Evolutionary conservation across 1,139 yeast genomes (phyloP), one percentile per base, ranked within the genome.

Genomic region (Keqinozyma sinolaborantium): DNA sequence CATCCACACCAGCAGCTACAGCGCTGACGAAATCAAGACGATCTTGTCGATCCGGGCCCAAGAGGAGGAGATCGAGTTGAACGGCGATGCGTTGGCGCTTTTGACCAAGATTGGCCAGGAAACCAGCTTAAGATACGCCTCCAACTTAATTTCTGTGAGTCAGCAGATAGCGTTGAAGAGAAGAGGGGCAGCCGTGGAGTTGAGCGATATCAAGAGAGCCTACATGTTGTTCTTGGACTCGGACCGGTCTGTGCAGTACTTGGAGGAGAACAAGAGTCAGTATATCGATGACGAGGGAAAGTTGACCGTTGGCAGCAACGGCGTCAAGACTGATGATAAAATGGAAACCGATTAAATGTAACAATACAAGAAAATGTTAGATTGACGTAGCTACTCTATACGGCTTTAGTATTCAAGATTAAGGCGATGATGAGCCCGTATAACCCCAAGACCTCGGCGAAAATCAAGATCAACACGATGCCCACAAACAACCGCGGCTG

Each of bases 401-500:
- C 77, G 42, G 94, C 94, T 68, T 85, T 84, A 26, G 97, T 87
- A 62, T 88, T 88, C 58, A 88, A 75, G 41, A 88, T 84, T 60
- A 88, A 77, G 19, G 96, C 95, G 48, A 88, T 83, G 57, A 86
- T 92, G 68, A 92, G 79, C 48, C 97, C 98, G 60, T 92, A 92
- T 50, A 92, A 77, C 58, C 97, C 98, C 66, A 92, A 81, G 44
- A 92, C 98, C 77, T 92, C 98, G 46, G 97, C 97, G 67, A 92
- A 92, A 85, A 92, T 92, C 63, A 92, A 83, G 56, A 92, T 92
- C 67, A 84, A 78, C 58, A 90, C 90, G 85, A 92, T 92, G 56
- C 97, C 97, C 41, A 92, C 98, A 63, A 92, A 92, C 53, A 92
- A 76, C 69, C 95, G 81, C 48, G 97, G 97, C 65, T 92, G 97